Base-by-base conservation (phyloP, 768 basidiomycete species). In the Mycena leptocephala region DNA sequence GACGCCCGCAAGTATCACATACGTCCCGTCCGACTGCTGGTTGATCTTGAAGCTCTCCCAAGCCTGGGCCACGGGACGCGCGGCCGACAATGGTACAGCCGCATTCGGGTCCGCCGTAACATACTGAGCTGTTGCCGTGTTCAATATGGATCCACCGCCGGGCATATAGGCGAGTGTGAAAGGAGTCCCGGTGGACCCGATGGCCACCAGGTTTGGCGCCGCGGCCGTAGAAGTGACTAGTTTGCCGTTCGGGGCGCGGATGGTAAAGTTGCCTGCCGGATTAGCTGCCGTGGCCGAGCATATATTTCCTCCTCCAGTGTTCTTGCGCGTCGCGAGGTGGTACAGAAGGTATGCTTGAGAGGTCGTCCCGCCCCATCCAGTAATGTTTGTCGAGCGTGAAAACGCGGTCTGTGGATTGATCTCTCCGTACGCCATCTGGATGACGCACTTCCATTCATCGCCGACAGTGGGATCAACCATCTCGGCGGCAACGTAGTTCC, bases 401-500 rank as follows among this genome's bases (percentile, higher is more conserved):
- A 82, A 83, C 5, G 85, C 84, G 5, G 71, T 73, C 37, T 76
- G 72, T 6, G 85, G 81, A 39, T 80, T 78, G 20, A 80, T 75
- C 64, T 84, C 81, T 18, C 83, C 82, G 69, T 83, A 83, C 13
- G 84, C 85, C 70, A 82, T 81, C 63, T 86, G 82, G 62, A 86
- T 86, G 53, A 86, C 78, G 20, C 80, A 78, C 70, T 84, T 86
- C 85, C 85, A 86, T 41, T 83, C 83, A 69, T 86, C 84, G 55
- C 81, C 81, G 66, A 78, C 72, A 16, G 74, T 74, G 35, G 80
- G 41, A 48, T 84, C 74, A 28, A 79, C 81, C 58, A 84, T 59
- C 73, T 86, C 85, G 32, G 51, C 43, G 6, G 79, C 58, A 6
- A 84, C 78, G 73, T 85, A 85, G 67, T 78, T 72, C 72, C 80